These are phyloP conservation scores for Exophiala dermatitidis DNA, from an alignment of 2,329 filamentous ascomycete species.

Conservation along the genomic window DNA sequence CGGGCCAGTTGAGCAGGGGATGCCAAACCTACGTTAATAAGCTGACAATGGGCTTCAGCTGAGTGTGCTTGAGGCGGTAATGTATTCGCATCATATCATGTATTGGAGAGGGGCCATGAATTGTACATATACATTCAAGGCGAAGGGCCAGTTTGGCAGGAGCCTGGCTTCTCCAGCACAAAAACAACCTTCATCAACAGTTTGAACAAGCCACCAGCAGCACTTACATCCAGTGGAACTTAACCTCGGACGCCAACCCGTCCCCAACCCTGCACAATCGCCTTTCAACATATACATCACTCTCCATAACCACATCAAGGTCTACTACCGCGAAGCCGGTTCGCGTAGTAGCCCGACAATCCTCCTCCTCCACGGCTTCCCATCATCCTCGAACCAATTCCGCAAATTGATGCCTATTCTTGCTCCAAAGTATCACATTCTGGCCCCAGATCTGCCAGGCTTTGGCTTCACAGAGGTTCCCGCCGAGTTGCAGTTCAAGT, in stretches of 20 bases:
- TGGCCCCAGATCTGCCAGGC: slow-evolving; percentile 55
- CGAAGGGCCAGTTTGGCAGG: too few relatives aligned
- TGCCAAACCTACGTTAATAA: too few relatives aligned
- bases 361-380: slow-evolving; percentile 44
- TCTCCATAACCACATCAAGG: slow-evolving; percentile 22
- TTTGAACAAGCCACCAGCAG: too few relatives aligned
- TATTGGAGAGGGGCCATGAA: too few relatives aligned
- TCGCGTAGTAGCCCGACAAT: slow-evolving; percentile 33
- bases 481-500: slow-evolving; percentile 37
- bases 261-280: not conserved
- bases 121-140: too few relatives aligned
- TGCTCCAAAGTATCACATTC: slow-evolving; percentile 36
- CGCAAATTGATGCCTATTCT: slow-evolving; percentile 42
- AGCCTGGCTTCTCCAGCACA: too few relatives aligned
- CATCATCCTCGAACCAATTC: slow-evolving; percentile 42
- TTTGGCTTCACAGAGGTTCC: slow-evolving; percentile 52
- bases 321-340: slow-evolving; percentile 38
- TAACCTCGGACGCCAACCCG: not conserved
- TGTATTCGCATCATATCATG: too few relatives aligned
- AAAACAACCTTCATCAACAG: too few relatives aligned
- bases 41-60: too few relatives aligned
- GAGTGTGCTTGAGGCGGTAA: too few relatives aligned
- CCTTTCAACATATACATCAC: slow-evolving; percentile 14
- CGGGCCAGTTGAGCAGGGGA: too few relatives aligned
- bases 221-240: too few relatives aligned